A percentile compares a stretch with the other conserved stretches of the same genome.
These are phyloP conservation scores for Gentiana macrophylla DNA, from an alignment of 257 asterid genomes.

Conservation along the genomic window DNA sequence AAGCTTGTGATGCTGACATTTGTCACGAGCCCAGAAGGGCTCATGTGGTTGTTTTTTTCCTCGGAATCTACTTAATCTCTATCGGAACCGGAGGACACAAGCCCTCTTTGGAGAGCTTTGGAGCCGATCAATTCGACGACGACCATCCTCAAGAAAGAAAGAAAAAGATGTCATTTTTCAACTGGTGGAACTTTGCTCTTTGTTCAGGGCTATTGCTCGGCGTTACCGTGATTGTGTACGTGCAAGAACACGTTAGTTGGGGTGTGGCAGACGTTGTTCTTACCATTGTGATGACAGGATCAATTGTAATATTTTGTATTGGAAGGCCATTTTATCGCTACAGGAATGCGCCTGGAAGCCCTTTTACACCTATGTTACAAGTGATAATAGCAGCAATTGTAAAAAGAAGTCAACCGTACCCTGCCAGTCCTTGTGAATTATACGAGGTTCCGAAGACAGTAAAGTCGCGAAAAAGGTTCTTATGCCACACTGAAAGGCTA, in stretches of 20 bases:
- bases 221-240: constrained; percentile 52
- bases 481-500: constrained; percentile 56
- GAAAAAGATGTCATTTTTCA: constrained; percentile 74
- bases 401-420: constrained; percentile 44
- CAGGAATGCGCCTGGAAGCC: constrained; percentile 56
- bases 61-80: constrained; percentile 70
- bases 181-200: constrained; percentile 85
- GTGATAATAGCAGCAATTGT: constrained; percentile 58
- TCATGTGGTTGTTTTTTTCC: constrained; percentile 57
- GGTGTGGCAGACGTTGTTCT: constrained; percentile 59
- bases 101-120: constrained; percentile 89
- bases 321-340: constrained; percentile 67
- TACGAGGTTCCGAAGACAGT: constrained; percentile 47
- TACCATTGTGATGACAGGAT: constrained; percentile 42
- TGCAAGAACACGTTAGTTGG: constrained; percentile 69
- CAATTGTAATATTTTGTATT: constrained; percentile 24
- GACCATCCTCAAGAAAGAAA: constrained; percentile 54
- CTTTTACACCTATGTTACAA: constrained; percentile 54
- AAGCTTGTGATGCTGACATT: constrained; percentile 29
- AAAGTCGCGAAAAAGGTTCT: constrained; percentile 35
- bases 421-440: constrained; percentile 31
- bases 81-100: constrained; percentile 85
- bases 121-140: constrained; percentile 94
- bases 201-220: constrained; percentile 62
- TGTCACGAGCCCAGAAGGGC: constrained; percentile 26